A percentile compares a stretch with the other conserved stretches of the same genome.
phyloP scores from a whole-genome alignment of 495 filamentous ascomycete genomes.

The Trichoderma parareesei region DNA sequence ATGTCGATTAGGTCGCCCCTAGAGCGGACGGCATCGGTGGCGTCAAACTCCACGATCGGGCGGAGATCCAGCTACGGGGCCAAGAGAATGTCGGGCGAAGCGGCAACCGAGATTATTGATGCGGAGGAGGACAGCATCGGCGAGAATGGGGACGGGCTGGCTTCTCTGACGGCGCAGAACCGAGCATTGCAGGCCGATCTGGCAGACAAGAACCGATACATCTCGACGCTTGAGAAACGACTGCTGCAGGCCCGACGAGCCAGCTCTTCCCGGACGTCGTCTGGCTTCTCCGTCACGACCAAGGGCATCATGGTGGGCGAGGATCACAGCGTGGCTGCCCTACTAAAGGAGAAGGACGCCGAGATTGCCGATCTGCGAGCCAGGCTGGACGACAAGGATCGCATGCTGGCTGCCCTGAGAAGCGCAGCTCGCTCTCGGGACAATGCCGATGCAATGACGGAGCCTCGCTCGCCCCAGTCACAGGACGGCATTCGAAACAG shows the following conservation, averaged over 20 bases:
- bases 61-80: slow-evolving; percentile 32
- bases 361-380: slow-evolving; percentile 88
- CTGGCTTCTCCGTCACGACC: slow-evolving; percentile 48
- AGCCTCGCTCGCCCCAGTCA: slow-evolving; percentile 19
- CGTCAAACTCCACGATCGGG: slow-evolving; percentile 54
- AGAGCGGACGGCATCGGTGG: slow-evolving; percentile 57
- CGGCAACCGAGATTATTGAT: slow-evolving; percentile 27
- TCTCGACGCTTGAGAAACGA: slow-evolving; percentile 84
- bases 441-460: slow-evolving; percentile 51
- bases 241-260: slow-evolving; percentile 85
- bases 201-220: slow-evolving; percentile 91
- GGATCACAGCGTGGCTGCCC: slow-evolving; percentile 54
- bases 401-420: slow-evolving; percentile 84
- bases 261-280: slow-evolving; percentile 78
- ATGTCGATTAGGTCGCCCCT: slow-evolving; percentile 54
- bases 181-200: slow-evolving; percentile 88
- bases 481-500: slow-evolving; percentile 17
- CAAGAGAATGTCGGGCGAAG: slow-evolving; percentile 35
- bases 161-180: slow-evolving; percentile 72
- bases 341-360: slow-evolving; percentile 82
- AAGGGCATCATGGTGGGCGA: slow-evolving; percentile 57
- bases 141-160: slow-evolving; percentile 82
- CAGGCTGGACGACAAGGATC: slow-evolving; percentile 89
- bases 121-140: slow-evolving; percentile 69
- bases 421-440: slow-evolving; percentile 82